Percentiles rank a stretch among this genome's conserved stretches.
Conservation (phyloP, 805 yeast species). For the Isabelozyma gotoi region DNA sequence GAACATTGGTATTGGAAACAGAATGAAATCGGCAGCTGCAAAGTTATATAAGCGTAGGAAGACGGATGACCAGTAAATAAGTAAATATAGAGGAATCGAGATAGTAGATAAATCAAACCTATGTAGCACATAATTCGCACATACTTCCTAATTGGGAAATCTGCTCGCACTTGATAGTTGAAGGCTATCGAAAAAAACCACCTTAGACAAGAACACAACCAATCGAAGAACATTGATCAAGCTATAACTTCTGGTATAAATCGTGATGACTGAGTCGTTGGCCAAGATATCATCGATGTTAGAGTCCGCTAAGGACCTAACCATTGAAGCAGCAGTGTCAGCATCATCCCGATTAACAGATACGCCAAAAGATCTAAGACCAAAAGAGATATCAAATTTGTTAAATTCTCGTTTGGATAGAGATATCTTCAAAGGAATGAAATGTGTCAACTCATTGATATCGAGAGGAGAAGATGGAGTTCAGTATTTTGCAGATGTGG, state of each 20-base stretch:
- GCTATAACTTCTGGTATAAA: not conserved
- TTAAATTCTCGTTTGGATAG: constrained; percentile 70
- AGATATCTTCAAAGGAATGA: constrained; percentile 42
- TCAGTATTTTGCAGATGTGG: constrained; percentile 74
- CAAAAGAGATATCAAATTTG: constrained; percentile 62
- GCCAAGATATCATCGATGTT: constrained; percentile 66
- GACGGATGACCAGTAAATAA: constrained; percentile 4
- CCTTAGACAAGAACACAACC: not conserved
- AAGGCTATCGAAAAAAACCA: too few relatives aligned
- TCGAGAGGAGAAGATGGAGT: constrained; percentile 42
- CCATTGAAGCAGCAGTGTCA: constrained; percentile 80
- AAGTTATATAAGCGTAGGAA: constrained; percentile 36
- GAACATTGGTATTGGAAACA: constrained; percentile 54
- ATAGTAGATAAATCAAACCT: too few relatives aligned
- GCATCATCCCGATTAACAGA: constrained; percentile 69
- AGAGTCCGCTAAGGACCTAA: constrained; percentile 76
- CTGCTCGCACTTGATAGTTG: not conserved
- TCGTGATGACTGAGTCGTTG: constrained; percentile 46
- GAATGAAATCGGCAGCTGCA: constrained; percentile 58
- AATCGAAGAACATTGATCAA: not conserved
- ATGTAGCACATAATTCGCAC: too few relatives aligned
- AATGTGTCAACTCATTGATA: constrained; percentile 37
- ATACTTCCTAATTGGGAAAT: too few relatives aligned
- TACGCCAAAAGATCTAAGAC: constrained; percentile 57
- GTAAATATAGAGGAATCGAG: too few relatives aligned